Evolutionary conservation across 1,139 yeast genomes (phyloP).

Genomic region (Taiozyma onychis): DNA sequence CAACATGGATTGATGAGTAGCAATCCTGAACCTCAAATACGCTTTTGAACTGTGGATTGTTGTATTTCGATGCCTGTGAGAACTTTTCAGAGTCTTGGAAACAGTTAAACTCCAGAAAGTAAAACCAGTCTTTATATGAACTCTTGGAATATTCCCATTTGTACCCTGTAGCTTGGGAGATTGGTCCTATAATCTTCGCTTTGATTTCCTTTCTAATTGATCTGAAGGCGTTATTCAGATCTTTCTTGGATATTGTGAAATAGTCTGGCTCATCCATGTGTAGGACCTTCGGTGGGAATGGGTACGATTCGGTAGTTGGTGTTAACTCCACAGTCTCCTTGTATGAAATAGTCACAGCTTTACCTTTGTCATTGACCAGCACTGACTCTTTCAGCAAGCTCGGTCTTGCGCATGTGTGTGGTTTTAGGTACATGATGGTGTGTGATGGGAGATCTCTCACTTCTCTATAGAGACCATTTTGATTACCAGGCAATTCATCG

Average conservation of each 20-base stretch:
- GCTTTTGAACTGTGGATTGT: constrained; percentile 5
- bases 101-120: constrained; percentile 17
- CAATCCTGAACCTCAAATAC: constrained; percentile 14
- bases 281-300: constrained; percentile 17
- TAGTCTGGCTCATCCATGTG: constrained; percentile 14
- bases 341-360: constrained; percentile 16
- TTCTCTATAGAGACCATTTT: constrained; percentile 14
- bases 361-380: constrained; percentile 17
- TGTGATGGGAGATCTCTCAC: constrained; percentile 15
- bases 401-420: constrained; percentile 15
- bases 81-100: constrained; percentile 19
- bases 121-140: constrained; percentile 16
- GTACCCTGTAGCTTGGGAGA: constrained; percentile 18
- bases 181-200: constrained; percentile 13
- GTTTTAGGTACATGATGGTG: constrained; percentile 16
- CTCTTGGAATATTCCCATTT: constrained; percentile 21
- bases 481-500: constrained; percentile 8
- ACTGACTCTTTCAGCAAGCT: constrained; percentile 13
- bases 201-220: constrained; percentile 19
- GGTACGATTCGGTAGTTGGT: constrained; percentile 19
- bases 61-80: constrained; percentile 16
- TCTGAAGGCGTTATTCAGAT: constrained; percentile 14
- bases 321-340: constrained; percentile 12
- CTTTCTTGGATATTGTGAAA: constrained; percentile 15
- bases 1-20: constrained; percentile 14